A percentile compares a stretch with the other conserved stretches of the same genome.
These are phyloP conservation scores for Elsinoe perseae DNA, from an alignment of 2,329 filamentous ascomycete genomes.

Conservation along the genomic window DNA sequence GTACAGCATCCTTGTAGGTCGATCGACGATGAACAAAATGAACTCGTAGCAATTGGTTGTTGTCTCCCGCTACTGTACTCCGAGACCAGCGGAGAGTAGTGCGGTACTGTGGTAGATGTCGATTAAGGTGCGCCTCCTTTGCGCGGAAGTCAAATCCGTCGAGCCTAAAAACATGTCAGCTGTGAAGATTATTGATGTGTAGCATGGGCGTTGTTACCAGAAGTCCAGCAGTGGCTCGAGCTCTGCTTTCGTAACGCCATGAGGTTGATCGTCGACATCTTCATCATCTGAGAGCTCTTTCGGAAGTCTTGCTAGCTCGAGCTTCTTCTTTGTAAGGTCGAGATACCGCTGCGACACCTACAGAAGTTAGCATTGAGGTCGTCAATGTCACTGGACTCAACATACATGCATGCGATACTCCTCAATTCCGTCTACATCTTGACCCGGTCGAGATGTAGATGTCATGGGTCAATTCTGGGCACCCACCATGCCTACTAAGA, in stretches of 20 bases:
- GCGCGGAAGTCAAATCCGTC: slow-evolving; percentile 59
- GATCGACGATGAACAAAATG: slow-evolving; percentile 60
- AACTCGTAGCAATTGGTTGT: slow-evolving; percentile 27
- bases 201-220: slow-evolving; percentile 37
- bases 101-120: slow-evolving; percentile 55
- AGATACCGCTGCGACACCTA: slow-evolving; percentile 61
- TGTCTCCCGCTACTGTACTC: not conserved
- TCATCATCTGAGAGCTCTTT: slow-evolving; percentile 30
- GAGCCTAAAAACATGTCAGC: slow-evolving; percentile 41
- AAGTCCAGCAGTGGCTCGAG: slow-evolving; percentile 56
- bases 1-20: slow-evolving; percentile 47
- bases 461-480: slow-evolving; percentile 2
- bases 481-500: not conserved
- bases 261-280: slow-evolving; percentile 22
- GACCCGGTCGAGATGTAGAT: slow-evolving; percentile 1
- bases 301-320: slow-evolving; percentile 58
- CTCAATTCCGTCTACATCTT: slow-evolving; percentile 8
- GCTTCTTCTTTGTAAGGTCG: slow-evolving; percentile 58
- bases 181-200: not conserved
- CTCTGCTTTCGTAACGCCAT: slow-evolving; percentile 50
- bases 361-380: not conserved
- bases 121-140: slow-evolving; percentile 52
- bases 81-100: slow-evolving; percentile 39
- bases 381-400: not conserved
- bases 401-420: slow-evolving; percentile 25